phyloP scores from a whole-genome alignment of 129 eudicot genomes.

The Lactuca sativa region DNA sequence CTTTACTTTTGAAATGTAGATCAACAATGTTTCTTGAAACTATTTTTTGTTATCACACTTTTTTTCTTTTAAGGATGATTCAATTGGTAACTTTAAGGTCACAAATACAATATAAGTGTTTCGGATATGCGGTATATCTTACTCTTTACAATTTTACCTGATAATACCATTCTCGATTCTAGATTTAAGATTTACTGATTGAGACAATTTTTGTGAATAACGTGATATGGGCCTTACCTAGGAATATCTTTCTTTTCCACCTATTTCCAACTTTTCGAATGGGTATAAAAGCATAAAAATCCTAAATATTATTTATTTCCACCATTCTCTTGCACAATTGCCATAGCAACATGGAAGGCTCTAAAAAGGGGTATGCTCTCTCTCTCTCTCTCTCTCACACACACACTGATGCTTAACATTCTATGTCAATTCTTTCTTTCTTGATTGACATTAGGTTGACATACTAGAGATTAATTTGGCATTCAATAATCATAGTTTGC shows the following conservation, averaged over 20 bases:
- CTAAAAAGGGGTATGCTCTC: neutral
- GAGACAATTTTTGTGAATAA: neutral
- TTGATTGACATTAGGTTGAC: neutral
- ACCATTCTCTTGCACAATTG: neutral
- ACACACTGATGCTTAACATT: neutral
- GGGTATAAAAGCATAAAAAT: constrained; percentile 1
- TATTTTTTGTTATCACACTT: neutral
- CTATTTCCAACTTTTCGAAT: neutral
- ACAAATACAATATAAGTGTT: neutral
- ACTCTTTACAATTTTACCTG: neutral
- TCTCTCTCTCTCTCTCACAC: neutral
- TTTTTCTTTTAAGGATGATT: neutral
- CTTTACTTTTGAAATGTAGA: neutral
- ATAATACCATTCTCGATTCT: neutral
- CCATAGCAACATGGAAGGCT: neutral
- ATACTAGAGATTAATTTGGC: neutral
- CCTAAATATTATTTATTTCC: neutral
- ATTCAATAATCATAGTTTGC: neutral
- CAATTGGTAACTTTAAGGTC: neutral
- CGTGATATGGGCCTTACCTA: neutral
- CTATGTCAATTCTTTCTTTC: neutral
- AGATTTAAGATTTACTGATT: neutral
- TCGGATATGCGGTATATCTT: neutral
- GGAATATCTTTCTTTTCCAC: neutral
- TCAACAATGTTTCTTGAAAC: constrained; percentile 1